Evolutionary conservation across 805 yeast species (phyloP), one percentile per base, ranked within the genome.

Genomic region (Metschnikowia lochheadii): DNA sequence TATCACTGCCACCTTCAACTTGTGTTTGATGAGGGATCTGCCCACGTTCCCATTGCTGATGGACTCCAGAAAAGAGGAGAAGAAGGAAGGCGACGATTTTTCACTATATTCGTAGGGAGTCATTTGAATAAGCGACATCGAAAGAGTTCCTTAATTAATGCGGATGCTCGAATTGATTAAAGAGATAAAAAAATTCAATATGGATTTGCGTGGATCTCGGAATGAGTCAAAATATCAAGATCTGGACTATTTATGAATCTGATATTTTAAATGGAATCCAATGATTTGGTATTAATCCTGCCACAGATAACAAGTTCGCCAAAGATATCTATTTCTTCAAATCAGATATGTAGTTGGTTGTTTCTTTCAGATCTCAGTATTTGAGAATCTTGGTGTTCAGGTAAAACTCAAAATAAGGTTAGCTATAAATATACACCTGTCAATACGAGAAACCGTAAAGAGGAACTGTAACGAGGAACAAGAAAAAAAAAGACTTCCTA

Each of bases 21-120:
- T 55, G 49, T 58, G 59, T 44, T 55, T 49, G 41, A 50, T 29
- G 37, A 56, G 36, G 11, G 46, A 21, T 13, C 50, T 42, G 15
- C 44, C 8, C 18, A 55, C 40, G 31, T 49, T 49, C n/a, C 45
- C 20, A 26, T 34, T 44, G 31, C 46, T 34, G 34, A 56, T 20
- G 4, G 45, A 20, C 10, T 36, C 37, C 15, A 33, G 46, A 11
- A 48, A 18, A 26, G 50, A 39, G 45, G 51, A 21, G 38, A 48
- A 23, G 14, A 48, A 39, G 5, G 44, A 41, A 29, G 53, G 18
- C 37, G 46, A 39, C 11, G 44, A 34, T 38, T 56, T 56, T 37
- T 56, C 57, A 46, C 52, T 49, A 48, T 52, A 49, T 46, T 58
- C 60, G 48, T 58, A 58, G 31, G 61, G 61, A 37, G 59, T 56